A percentile compares a stretch with the other conserved stretches of the same genome.
Conservation (phyloP, 306 rosid species). For the Inga laurina region DNA sequence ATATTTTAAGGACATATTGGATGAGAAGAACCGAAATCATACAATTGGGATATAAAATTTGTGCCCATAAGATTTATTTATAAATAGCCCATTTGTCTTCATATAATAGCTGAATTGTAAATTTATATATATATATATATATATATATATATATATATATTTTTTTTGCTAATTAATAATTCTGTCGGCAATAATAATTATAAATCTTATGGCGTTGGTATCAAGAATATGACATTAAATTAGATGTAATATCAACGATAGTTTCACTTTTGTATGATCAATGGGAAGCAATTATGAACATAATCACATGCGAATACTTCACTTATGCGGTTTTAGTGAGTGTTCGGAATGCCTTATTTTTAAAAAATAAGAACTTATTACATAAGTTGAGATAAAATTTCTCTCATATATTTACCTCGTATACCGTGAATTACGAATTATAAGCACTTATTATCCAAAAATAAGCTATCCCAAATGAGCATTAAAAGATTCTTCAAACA, state of each 20-base stretch:
- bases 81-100: constrained; percentile 36
- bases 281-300: constrained; percentile 37
- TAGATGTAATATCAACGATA: neutral
- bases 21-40: constrained; percentile 1
- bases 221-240: neutral
- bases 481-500: too few species aligned
- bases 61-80: too few species aligned
- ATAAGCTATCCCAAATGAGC: too few species aligned
- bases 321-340: neutral
- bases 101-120: neutral
- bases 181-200: constrained; percentile 47
- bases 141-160: too few species aligned
- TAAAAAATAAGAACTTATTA: too few species aligned
- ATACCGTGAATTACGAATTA: too few species aligned
- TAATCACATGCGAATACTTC: constrained; percentile 44
- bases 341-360: too few species aligned
- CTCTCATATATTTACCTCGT: too few species aligned
- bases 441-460: too few species aligned
- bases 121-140: constrained; percentile 8
- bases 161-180: neutral
- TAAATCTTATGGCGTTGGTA: neutral
- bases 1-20: neutral
- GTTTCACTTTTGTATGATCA: constrained; percentile 7
- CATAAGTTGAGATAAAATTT: too few species aligned
- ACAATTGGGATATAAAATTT: too few species aligned